These are phyloP conservation scores for Baffinella frigidus DNA, from an alignment of 208 protist genomes.

Conservation along the genomic window DNA sequence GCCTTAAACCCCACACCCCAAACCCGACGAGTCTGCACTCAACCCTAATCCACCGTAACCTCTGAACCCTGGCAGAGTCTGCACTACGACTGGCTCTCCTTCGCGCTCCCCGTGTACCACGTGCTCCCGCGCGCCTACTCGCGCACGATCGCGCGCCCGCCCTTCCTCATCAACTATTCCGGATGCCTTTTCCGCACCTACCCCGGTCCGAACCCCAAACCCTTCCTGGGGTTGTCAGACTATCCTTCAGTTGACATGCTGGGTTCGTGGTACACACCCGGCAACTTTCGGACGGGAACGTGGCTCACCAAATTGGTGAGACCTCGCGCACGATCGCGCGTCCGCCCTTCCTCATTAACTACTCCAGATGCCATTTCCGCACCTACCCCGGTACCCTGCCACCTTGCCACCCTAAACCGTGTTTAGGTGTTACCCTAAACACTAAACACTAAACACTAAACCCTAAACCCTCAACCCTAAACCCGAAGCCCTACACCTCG, in stretches of 20 bases:
- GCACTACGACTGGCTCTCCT: constrained; percentile 28
- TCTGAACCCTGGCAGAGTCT: neutral
- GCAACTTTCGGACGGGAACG: neutral
- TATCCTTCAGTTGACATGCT: neutral
- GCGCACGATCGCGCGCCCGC: neutral
- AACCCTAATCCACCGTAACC: too few species aligned
- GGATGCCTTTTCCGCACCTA: constrained; percentile 46
- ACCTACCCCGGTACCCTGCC: neutral
- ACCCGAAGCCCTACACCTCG: too few species aligned
- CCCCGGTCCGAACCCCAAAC: neutral
- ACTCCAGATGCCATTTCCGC: neutral
- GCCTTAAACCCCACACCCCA: too few species aligned
- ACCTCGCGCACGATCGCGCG: neutral
- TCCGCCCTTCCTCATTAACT: constrained; percentile 52
- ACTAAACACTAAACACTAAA: too few species aligned
- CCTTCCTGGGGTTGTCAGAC: neutral
- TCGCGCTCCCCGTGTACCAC: neutral
- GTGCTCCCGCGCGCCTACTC: constrained; percentile 29
- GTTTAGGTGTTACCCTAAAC: too few species aligned
- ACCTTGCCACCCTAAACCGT: too few species aligned
- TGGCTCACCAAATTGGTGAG: neutral
- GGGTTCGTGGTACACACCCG: too few species aligned
- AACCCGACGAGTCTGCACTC: too few species aligned
- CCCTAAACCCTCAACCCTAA: too few species aligned
- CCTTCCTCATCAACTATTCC: constrained; percentile 61